Conservation (phyloP, 2,329 filamentous ascomycete species). For the Stagonosporopsis vannaccii region DNA sequence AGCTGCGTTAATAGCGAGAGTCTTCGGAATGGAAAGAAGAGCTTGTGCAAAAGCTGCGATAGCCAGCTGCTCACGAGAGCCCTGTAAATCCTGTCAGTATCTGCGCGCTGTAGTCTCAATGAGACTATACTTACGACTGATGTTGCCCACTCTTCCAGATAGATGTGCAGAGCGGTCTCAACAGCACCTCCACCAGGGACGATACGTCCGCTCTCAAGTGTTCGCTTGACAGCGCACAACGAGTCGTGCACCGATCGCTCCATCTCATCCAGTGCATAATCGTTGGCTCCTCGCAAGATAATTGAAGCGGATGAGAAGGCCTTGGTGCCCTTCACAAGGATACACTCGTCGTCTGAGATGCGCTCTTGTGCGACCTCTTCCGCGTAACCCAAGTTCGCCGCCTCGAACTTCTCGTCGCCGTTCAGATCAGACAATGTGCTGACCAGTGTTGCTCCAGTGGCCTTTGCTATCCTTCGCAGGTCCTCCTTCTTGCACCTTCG, state of each 20-base stretch:
- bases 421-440: slow-evolving; percentile 95
- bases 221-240: slow-evolving; percentile 94
- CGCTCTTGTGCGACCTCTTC: slow-evolving; percentile 98
- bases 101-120: background rate
- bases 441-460: slow-evolving; percentile 90
- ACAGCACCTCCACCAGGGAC: slow-evolving; percentile 96
- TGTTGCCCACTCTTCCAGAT: slow-evolving; percentile 97
- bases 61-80: slow-evolving; percentile 94
- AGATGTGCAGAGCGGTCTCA: slow-evolving; percentile 98
- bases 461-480: slow-evolving; percentile 91
- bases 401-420: slow-evolving; percentile 95
- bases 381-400: slow-evolving; percentile 85
- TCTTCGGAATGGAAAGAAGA: slow-evolving; percentile 94
- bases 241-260: slow-evolving; percentile 98
- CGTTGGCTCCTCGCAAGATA: slow-evolving; percentile 93
- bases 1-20: slow-evolving; percentile 93
- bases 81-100: slow-evolving; percentile 49
- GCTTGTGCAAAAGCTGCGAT: slow-evolving; percentile 97
- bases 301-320: slow-evolving; percentile 92
- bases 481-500: slow-evolving; percentile 99
- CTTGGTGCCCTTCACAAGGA: slow-evolving; percentile 95
- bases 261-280: slow-evolving; percentile 98
- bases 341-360: slow-evolving; percentile 98
- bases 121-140: slow-evolving; percentile 72
- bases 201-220: slow-evolving; percentile 93